A percentile compares a stretch with the other conserved stretches of the same genome.
These are phyloP conservation scores for Discostella stelligera DNA, from an alignment of 352 stramenopile species.

Conservation along the genomic window DNA sequence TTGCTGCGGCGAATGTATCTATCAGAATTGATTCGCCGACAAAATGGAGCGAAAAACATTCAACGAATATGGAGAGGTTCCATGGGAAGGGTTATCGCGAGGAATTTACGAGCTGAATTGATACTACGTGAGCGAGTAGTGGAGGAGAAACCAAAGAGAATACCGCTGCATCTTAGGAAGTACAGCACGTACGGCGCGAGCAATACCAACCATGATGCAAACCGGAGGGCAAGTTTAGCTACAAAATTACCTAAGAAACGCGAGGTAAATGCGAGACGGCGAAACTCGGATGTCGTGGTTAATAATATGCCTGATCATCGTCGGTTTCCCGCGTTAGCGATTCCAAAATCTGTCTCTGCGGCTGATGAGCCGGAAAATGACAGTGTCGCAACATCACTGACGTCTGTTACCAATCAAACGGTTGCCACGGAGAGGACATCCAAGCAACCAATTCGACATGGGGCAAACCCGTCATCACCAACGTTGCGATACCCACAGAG, in stretches of 20 bases:
- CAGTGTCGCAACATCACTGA: conserved; percentile 39
- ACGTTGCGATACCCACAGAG: background rate
- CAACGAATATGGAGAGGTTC: conserved; percentile 38
- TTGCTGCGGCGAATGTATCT: conserved; percentile 17
- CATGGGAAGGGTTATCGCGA: conserved; percentile 14
- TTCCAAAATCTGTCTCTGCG: conserved; percentile 7
- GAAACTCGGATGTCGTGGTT: conserved; percentile 19
- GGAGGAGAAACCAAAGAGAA: conserved; percentile 41
- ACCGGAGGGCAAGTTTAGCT: background rate
- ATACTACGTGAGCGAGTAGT: conserved; percentile 1
- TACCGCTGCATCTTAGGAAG: conserved; percentile 44
- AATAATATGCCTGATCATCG: conserved; percentile 10
- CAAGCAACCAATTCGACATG: background rate
- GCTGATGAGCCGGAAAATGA: conserved; percentile 44
- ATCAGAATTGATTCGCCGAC: conserved; percentile 11
- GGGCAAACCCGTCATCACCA: background rate
- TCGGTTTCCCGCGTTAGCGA: conserved; percentile 7
- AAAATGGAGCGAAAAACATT: conserved; percentile 23
- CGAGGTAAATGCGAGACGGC: conserved; percentile 13
- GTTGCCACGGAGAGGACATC: conserved; percentile 15
- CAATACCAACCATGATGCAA: background rate
- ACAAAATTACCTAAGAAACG: conserved; percentile 11
- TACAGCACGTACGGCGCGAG: conserved; percentile 40
- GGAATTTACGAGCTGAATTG: conserved; percentile 18
- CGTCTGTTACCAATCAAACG: conserved; percentile 30